Evolutionary conservation across 2,329 filamentous ascomycete genomes (phyloP), one percentile per base, ranked within the genome.

Genomic region (Colletotrichum godetiae): DNA sequence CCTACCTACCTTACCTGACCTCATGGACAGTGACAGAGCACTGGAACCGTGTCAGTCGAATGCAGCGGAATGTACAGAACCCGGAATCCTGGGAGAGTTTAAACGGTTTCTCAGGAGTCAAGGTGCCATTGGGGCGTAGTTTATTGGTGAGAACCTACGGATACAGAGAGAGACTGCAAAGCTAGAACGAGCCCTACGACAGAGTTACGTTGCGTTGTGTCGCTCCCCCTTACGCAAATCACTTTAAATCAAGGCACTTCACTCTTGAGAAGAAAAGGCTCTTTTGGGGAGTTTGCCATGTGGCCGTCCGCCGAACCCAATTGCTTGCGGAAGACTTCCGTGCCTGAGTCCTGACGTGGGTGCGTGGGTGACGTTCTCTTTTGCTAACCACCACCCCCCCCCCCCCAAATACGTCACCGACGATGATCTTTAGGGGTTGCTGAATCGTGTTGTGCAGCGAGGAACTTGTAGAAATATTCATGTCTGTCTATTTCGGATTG

Each of bases 21-120:
- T 27, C 27, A 19, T 2, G 13, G 33, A 13, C 19, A 27, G 11
- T 22, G 60, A 22, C 19, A 22, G 29, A 46, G 61, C 11, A 29
- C 27, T 2, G n/a, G 60, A 5, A 19, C 7, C 29, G 60, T 42
- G 60, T 73, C 67, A 65, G 55, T 58, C 13, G 59, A 72, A 73
- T 61, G 70, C 66, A 73, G 70, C 59, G 59, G 66, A 24, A 59
- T 13, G 55, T 33, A 55, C 64, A 59, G 59, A 69, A 35, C 55
- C 69, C 66, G 66, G 60, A 64, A 22, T 59, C 35, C 67, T 57
- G 70, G 67, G 52, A 61, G 19, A 42, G 67, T 56, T 73, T 58
- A n/a, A 67, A 67, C 62, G 62, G 68, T 57, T 29, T 29, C 42
- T 49, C 42, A 49, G 42, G 42, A n/a, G 37, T 42, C 46, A 12